A percentile compares a stretch with the other conserved stretches of the same genome.
These are phyloP conservation scores for Protoeuglena noctilucae DNA, from an alignment of 139 green algal species.

Conservation along the genomic window DNA sequence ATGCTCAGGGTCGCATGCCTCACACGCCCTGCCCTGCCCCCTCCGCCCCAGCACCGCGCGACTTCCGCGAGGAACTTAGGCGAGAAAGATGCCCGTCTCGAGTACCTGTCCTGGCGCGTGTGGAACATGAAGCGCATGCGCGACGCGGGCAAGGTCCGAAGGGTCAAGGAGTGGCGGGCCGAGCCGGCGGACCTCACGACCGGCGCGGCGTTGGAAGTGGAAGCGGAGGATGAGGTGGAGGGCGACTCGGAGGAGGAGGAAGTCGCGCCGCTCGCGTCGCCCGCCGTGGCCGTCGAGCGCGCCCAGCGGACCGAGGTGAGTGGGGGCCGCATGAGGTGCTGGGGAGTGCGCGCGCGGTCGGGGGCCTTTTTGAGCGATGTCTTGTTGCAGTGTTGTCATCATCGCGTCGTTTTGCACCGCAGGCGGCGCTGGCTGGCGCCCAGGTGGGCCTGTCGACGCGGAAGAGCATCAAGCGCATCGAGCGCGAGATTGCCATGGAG, in stretches of 20 bases:
- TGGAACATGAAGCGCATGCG: conserved; percentile 62
- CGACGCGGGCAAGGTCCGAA: neutral
- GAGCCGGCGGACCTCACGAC: neutral
- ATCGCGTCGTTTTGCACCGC: too few relatives aligned
- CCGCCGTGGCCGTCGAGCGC: neutral
- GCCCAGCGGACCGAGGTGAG: too few relatives aligned
- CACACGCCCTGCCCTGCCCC: neutral
- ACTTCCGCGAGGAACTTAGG: conserved; percentile 18
- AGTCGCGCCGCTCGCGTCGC: neutral
- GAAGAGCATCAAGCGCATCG: too few relatives aligned
- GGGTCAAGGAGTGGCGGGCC: neutral
- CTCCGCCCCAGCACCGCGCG: conserved; percentile 17
- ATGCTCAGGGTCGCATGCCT: neutral
- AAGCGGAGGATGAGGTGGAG: too few relatives aligned
- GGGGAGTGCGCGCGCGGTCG: too few relatives aligned
- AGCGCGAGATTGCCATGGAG: conserved; percentile 1
- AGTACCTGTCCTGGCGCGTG: conserved; percentile 70
- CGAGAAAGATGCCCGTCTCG: conserved; percentile 50
- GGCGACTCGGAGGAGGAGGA: neutral
- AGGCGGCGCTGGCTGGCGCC: too few relatives aligned
- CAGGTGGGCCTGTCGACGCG: too few relatives aligned
- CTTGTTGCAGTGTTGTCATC: too few relatives aligned
- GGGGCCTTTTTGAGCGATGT: too few relatives aligned
- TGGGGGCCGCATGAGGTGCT: too few relatives aligned
- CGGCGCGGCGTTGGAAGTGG: too few relatives aligned